A percentile compares a stretch with the other conserved stretches of the same genome.
phyloP scores from a whole-genome alignment of 176 grass and related monocot genomes.

The Bromus sterilis region DNA sequence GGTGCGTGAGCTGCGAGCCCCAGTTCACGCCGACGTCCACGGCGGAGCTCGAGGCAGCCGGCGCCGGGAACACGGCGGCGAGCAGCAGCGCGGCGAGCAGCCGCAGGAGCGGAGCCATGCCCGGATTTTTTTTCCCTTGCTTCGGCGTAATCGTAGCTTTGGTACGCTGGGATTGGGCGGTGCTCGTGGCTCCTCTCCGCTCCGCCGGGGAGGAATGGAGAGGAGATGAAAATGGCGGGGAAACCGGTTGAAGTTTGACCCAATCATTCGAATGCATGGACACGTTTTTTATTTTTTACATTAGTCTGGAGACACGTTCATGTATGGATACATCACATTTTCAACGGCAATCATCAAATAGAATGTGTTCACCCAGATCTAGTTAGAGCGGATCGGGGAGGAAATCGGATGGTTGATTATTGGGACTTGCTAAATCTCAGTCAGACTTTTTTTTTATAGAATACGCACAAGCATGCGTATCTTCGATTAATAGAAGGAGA shows the following conservation, averaged over 20 bases:
- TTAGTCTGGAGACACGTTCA: no score
- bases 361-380: no score
- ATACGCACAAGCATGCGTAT: no score
- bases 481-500: no score
- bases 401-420: no score
- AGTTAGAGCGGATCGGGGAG: no score
- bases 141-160: background rate
- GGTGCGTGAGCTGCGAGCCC: constrained; percentile 71
- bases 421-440: no score
- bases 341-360: no score
- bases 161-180: background rate
- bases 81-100: constrained; percentile 31
- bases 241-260: constrained; percentile 15
- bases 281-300: no score
- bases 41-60: background rate
- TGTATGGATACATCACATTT: no score
- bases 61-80: background rate
- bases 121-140: background rate
- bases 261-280: no score
- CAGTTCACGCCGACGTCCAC: constrained; percentile 66
- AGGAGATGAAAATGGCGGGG: constrained; percentile 35
- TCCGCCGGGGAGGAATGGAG: background rate
- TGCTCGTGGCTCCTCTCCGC: background rate
- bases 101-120: constrained; percentile 21
- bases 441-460: no score